Evolutionary conservation across 768 basidiomycete species (phyloP).

Genomic region (Pleurotus cornucopiae): DNA sequence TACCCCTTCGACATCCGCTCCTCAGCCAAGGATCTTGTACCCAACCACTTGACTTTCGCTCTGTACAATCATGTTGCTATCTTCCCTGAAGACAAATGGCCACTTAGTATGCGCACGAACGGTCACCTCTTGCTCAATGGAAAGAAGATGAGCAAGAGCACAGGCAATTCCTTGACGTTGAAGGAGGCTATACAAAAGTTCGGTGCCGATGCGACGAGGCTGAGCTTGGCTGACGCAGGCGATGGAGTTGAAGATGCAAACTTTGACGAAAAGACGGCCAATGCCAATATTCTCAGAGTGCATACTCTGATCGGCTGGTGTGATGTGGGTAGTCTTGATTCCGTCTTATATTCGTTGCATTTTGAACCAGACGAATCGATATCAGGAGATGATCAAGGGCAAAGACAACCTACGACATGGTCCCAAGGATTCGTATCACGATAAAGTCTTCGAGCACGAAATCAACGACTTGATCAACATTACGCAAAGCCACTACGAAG

Average conservation of each 20-base stretch:
- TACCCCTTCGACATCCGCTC: conserved; percentile 98
- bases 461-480: conserved; percentile 81
- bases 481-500: conserved; percentile 76
- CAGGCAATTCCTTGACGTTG: conserved; percentile 92
- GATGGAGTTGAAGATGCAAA: conserved; percentile 98
- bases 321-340: conserved; percentile 49
- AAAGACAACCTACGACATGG: conserved; percentile 71
- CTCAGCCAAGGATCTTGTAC: conserved; percentile 95
- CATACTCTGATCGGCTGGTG: conserved; percentile 92
- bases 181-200: conserved; percentile 89
- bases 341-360: background rate
- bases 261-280: conserved; percentile 97
- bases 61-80: conserved; percentile 95
- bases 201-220: conserved; percentile 90
- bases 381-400: conserved; percentile 77
- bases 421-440: conserved; percentile 71
- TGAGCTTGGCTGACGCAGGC: conserved; percentile 93
- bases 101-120: conserved; percentile 88
- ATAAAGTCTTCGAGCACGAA: conserved; percentile 88
- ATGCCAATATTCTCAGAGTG: conserved; percentile 91
- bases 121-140: conserved; percentile 97
- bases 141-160: conserved; percentile 98
- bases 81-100: conserved; percentile 90
- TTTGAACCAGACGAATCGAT: background rate
- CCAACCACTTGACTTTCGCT: conserved; percentile 92